Base-by-base conservation (phyloP, 257 asterid genomes). In the Solanum dulcamara region DNA sequence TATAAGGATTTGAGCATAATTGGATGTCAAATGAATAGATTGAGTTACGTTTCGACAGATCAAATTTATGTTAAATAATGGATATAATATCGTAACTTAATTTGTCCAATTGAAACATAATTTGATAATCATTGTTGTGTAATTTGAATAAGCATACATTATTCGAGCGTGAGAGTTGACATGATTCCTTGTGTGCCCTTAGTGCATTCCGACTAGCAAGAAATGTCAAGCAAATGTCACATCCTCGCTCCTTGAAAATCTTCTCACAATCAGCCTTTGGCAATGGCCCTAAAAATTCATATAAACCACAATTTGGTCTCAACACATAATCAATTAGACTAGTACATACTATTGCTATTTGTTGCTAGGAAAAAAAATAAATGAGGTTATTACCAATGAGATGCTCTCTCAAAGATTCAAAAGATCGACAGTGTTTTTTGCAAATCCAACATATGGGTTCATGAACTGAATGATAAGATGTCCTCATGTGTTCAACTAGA, bases 181-280 rank as follows among this genome's bases (percentile, higher is more conserved):
- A 96, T 33, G 89, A 86, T 44, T 88, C 93, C 80, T 92, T 80
- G 89, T 96, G 99, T 81, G 80, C 42, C 85, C 90, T 91, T 53
- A 93, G 90, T 55, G 94, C 92, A 33, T 85, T 80, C 26, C 95
- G 93, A 89, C 89, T 93, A 66, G 59, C 53, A 48, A 91, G 87
- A 85, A 94, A 87, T 37, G 87, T 85, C 80, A 96, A 84, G 67
- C 99, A 94, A 83, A 94, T 85, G 86, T 92, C 98, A 35, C 98
- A 94, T 35, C 99, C 99, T 20, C 89, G 85, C 26, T 94, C 99
- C 91, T 94, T 96, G 93, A 96, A 96, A 67, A 92, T 80, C 91
- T 93, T 94, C 84, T 96, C 98, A 77, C 99, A 96, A 87, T 96
- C 99, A 18, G 89, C 95, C 94, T 95, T 95, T 12, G 98, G 98